Evolutionary conservation across 306 rosid species (phyloP).

Genomic region (Leucaena leucocephala): DNA sequence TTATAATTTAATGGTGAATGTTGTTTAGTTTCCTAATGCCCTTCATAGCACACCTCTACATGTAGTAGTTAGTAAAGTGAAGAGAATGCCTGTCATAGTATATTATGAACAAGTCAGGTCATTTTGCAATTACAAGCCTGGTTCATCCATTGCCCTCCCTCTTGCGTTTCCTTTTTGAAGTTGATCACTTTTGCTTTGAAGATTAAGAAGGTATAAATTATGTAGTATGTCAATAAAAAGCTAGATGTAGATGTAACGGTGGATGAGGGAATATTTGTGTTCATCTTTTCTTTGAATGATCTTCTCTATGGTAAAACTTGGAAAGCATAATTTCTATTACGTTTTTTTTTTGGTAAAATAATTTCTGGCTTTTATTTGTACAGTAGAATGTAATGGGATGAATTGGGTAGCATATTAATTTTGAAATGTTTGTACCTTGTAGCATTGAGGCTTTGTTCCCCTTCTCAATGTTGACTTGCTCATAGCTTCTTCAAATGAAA

Average conservation of each 20-base stretch:
- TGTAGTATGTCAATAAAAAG: not conserved
- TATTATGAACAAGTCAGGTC: not conserved
- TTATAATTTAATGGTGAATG: not conserved
- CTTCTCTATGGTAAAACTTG: not conserved
- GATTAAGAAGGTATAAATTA: not conserved
- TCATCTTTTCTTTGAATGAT: not conserved
- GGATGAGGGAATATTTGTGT: not conserved
- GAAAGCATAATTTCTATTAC: not conserved
- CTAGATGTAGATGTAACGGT: not conserved
- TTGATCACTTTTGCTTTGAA: not conserved
- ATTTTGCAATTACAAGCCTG: not conserved
- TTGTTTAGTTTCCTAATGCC: not conserved
- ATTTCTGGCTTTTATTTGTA: not conserved
- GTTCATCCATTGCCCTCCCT: not conserved
- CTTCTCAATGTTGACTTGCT: not conserved
- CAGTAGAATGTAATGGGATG: slow-evolving; percentile 6
- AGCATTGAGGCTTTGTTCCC: not conserved
- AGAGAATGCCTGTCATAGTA: not conserved
- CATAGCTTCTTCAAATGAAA: not conserved
- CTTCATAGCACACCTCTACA: not conserved
- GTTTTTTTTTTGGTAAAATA: too few species aligned
- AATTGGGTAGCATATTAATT: not conserved
- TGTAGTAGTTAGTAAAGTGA: not conserved
- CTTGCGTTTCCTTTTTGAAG: not conserved
- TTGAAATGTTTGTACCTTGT: not conserved